Evolutionary conservation across 768 basidiomycete genomes (phyloP), one percentile per base, ranked within the genome.

Genomic region (Rhizopogon vesiculosus): DNA sequence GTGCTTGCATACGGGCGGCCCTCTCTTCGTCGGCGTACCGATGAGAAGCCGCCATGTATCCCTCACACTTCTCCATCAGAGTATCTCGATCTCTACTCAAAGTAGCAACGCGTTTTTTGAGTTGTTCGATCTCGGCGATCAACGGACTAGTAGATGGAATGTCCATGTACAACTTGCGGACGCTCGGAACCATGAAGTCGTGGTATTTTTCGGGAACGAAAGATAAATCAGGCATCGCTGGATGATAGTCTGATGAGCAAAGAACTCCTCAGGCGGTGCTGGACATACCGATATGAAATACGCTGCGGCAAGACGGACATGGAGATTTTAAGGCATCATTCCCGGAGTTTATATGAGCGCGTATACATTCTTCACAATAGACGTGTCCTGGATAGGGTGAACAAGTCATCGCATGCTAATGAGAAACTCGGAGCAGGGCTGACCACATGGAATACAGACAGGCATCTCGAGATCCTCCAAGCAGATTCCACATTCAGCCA

Each of bases 401-500:
- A 49, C 25, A 38, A 25, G 52, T 42, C 25, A 56, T 44, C 9
- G 42, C 31, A 31, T 15, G 31, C 35, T 42, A 25, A 39, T 6
- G 54, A 22, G 38, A 13, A 44, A 53, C 29, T 43, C 19, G 33
- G 22, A 57, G 29, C 43, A 38, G 19, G 31, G 64, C 81, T 53
- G 61, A 87, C 86, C 86, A 65, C 86, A 88, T 41, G 86, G 85
- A 1, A 85, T 62, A 10, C 78, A 78, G 3, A 84, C 81, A 1
- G 86, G 86, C 31, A 66, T 75, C 33, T 78, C 79, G 51, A 82
- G 65, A 7, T 67, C 64, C 42, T 85, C 82, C 22, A 82, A 72
- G 65, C 86, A 89, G 59, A 87, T 84, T 54, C 76, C 75, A 66
- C 86, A 87, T 35, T 77, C 70, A 38, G 76, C 71, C 82, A 82